Base-by-base conservation (phyloP, 2,329 filamentous ascomycete genomes). In the Chalaropsis ovoidea region DNA sequence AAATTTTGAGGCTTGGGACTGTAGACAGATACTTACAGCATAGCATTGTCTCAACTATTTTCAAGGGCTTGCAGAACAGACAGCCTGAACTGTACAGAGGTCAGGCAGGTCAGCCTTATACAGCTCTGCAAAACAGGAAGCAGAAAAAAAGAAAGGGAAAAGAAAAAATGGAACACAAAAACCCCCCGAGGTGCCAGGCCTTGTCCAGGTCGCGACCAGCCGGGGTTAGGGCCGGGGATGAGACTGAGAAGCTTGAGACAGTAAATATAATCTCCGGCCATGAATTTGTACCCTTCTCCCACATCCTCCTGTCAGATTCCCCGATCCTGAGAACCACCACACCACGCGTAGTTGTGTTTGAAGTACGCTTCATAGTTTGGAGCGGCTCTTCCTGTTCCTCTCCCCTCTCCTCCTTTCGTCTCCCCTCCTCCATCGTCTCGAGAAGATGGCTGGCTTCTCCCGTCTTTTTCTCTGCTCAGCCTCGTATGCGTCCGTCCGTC, bases 261-360 rank as follows among this genome's bases (percentile, higher is more conserved):
- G 8, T 27, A 58, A 22, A 58, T 58, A 58, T 58, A 58, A 58
- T 58, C 52, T 35, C 52, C 52, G 52, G 27, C 52, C 52, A 58
- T 39, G 24, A 35, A 35, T 58, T 19, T 31, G 17, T 58, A 8
- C 3, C 31, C 6, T 35, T 31, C 27, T 17, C 17, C 24, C 17
- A 35, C 15, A 31, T 58, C 52, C 52, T 58, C 52, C 52, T 58
- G 52, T 58, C 52, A 58, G 31, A 58, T 58, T 58, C 52, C 27
- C 27, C 24, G 15, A 58, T 52, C 47, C 47, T 52, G 15, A 52
- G 47, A 22, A 24, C 19, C 19, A 22, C 10, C 47, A 15, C 47
- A 13, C 47, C 19, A 19, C 24, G 47, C 19, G 47, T 52, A 10
- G 11, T 6, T 24, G 47, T 6, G 47, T 52, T 52, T 52, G 47